A percentile compares a stretch with the other conserved stretches of the same genome.
These are phyloP conservation scores for Combretum micranthum DNA, from an alignment of 345 rosid genomes.

Conservation along the genomic window DNA sequence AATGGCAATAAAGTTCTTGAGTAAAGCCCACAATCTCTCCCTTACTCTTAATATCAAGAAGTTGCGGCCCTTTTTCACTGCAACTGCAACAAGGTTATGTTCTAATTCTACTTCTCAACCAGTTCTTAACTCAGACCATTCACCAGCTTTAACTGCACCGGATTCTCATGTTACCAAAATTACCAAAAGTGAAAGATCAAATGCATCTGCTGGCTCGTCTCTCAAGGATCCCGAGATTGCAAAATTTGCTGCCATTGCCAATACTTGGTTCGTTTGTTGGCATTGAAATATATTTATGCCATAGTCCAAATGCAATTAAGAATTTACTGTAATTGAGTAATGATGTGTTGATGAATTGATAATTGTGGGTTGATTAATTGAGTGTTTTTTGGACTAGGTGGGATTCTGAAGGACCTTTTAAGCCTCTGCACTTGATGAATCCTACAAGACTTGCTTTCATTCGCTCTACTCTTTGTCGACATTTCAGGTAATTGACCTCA, in stretches of 20 bases:
- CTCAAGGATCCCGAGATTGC: conserved; percentile 66
- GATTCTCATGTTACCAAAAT: conserved; percentile 5
- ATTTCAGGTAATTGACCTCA: conserved; percentile 45
- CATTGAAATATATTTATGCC: not conserved
- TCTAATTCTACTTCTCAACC: conserved; percentile 14
- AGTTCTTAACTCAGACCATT: conserved; percentile 11
- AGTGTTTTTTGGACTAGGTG: conserved; percentile 43
- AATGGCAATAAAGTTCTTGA: conserved; percentile 22
- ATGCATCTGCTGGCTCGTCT: conserved; percentile 31
- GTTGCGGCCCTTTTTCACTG: not conserved
- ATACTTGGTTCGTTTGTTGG: conserved; percentile 47
- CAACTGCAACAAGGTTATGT: conserved; percentile 16
- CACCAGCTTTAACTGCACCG: conserved; percentile 2
- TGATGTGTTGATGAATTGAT: no score
- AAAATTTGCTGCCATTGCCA: conserved; percentile 78
- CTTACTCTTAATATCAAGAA: not conserved
- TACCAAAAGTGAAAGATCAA: conserved; percentile 6
- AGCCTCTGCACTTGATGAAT: conserved; percentile 78
- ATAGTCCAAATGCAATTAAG: no score
- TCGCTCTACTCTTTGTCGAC: conserved; percentile 85
- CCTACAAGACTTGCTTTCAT: conserved; percentile 86
- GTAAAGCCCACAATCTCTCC: conserved; percentile 16
- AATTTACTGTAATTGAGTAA: no score
- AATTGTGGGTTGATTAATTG: not conserved
- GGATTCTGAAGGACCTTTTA: conserved; percentile 88